phyloP scores from a whole-genome alignment of 148 eudicot species.

The Chenopodium berlandieri region DNA sequence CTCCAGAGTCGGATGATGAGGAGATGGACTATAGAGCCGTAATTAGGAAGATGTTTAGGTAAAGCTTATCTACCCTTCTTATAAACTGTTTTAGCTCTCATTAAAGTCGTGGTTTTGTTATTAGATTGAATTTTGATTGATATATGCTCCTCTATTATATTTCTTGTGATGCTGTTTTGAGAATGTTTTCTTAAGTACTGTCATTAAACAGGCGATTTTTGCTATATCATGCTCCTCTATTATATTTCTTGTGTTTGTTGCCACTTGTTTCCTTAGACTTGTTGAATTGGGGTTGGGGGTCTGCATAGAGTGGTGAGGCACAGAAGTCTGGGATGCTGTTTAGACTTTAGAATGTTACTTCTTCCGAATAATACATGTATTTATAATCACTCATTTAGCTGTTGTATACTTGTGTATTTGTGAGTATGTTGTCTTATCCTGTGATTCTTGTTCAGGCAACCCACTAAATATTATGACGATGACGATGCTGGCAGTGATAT shows the following conservation, averaged over 20 bases:
- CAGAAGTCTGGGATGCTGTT: no score
- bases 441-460: conserved; percentile 23
- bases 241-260: not conserved
- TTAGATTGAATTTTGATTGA: not conserved
- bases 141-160: not conserved
- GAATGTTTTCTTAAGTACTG: not conserved
- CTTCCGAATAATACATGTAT: no score
- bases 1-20: conserved; percentile 9
- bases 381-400: not conserved
- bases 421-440: conserved; percentile 12
- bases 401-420: not conserved
- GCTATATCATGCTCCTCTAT: not conserved
- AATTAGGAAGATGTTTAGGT: conserved; percentile 66
- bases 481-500: conserved; percentile 52
- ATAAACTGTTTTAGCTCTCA: not conserved
- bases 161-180: not conserved
- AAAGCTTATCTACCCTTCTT: conserved; percentile 12
- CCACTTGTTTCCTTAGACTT: not conserved
- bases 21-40: conserved; percentile 36
- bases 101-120: not conserved
- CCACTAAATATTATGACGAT: conserved; percentile 2
- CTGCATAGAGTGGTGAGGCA: no score
- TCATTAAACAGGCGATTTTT: not conserved
- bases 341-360: no score
- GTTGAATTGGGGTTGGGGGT: not conserved